Percentiles rank a stretch among this genome's conserved stretches.
These are phyloP conservation scores for Lagenaria siceraria DNA, from an alignment of 306 rosid species.

Conservation along the genomic window DNA sequence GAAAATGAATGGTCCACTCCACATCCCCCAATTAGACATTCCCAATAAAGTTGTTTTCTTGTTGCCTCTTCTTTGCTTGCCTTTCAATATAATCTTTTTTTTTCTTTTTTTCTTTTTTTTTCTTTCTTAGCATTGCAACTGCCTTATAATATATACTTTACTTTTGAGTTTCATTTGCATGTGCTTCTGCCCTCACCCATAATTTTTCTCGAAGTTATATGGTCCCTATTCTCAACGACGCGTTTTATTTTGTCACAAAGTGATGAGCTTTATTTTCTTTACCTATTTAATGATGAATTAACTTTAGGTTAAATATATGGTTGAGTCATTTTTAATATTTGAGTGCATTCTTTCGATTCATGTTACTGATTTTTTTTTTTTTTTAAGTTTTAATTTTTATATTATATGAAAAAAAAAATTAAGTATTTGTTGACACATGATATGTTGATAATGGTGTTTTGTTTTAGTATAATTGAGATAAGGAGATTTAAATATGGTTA, in stretches of 20 bases:
- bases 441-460: too few relatives aligned
- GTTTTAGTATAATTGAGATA: too few relatives aligned
- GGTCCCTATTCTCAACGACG: background rate
- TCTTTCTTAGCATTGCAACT: background rate
- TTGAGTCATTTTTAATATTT: too few relatives aligned
- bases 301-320: too few relatives aligned
- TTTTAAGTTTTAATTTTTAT: too few relatives aligned
- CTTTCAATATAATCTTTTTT: background rate
- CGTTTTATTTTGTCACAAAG: background rate
- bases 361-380: too few relatives aligned
- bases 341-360: too few relatives aligned
- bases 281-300: background rate
- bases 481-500: too few relatives aligned
- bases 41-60: conserved; percentile 1
- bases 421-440: too few relatives aligned
- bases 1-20: background rate
- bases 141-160: background rate
- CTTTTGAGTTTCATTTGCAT: background rate
- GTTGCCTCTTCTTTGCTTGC: background rate
- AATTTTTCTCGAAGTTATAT: background rate
- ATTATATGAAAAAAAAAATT: too few relatives aligned
- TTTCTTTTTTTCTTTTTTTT: background rate
- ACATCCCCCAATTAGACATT: background rate
- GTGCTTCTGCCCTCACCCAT: background rate
- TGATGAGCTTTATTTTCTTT: background rate